Conservation (phyloP, 306 rosid genomes). For the Bauhinia variegata region DNA sequence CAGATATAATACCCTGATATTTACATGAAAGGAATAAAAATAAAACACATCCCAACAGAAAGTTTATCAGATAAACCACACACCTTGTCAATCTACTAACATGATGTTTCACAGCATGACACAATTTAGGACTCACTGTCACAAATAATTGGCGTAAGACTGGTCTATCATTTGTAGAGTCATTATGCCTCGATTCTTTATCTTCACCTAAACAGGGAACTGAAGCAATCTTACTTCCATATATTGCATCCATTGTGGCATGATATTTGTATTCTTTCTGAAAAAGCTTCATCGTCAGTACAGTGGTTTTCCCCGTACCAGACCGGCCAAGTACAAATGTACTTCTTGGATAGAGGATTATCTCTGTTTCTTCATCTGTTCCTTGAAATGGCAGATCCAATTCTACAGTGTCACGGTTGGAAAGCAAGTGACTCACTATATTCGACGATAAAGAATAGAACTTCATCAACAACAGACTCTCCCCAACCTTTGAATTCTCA, state of each 20-base stretch:
- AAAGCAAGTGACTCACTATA: constrained; percentile 62
- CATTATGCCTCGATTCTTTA: constrained; percentile 18
- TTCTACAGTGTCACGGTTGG: constrained; percentile 57
- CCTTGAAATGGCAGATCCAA: constrained; percentile 79
- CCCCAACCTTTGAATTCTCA: too few species aligned
- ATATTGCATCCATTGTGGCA: constrained; percentile 37
- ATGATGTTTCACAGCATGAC: constrained; percentile 69
- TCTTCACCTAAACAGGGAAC: constrained; percentile 34
- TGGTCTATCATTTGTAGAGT: constrained; percentile 30
- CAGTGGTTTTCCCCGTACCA: constrained; percentile 89
- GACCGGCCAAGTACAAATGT: constrained; percentile 75
- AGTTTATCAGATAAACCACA: neutral
- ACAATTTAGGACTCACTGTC: constrained; percentile 80
- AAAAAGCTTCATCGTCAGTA: constrained; percentile 73
- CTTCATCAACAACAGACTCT: constrained; percentile 79
- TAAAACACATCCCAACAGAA: neutral
- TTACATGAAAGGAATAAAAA: neutral
- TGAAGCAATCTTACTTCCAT: constrained; percentile 8
- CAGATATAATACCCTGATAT: neutral
- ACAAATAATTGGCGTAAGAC: constrained; percentile 68
- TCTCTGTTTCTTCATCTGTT: constrained; percentile 66
- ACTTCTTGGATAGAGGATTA: constrained; percentile 60
- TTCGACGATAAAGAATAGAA: constrained; percentile 63
- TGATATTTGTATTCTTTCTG: constrained; percentile 62
- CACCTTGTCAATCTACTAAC: too few species aligned